Evolutionary conservation across 1,284 basidiomycete genomes (phyloP), one percentile per base, ranked within the genome.

Genomic region (Ganoderma lucidum): DNA sequence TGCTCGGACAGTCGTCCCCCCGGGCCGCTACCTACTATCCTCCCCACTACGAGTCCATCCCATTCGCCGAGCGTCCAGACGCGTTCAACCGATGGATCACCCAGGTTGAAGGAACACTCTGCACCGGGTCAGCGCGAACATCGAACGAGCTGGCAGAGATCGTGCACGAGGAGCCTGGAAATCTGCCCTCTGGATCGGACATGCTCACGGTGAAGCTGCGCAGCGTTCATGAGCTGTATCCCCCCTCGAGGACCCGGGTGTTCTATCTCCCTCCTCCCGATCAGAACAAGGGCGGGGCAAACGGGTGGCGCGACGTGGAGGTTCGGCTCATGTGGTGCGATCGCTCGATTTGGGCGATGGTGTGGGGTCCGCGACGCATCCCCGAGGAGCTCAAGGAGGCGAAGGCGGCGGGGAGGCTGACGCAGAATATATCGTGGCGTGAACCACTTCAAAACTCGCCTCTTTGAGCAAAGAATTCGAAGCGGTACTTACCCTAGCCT

Each of bases 11-110:
- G 35, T 35, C 51, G 32, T 39, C 45, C 10, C 62, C 62, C 23
- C 23, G 23, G 23, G 41, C 44, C 9, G 30, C 15, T 2, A 37
- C 32, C 9, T 39, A 35, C 32, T 35, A 53, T 41, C 48, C 62
- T n/a, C 37, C 51, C 32, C 32, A 53, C 44, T 32, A 63, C 32
- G 8, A 10, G 30, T 48, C 44, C 28, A 45, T 28, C n/a, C 61
- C 45, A 3, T 45, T 45, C 62, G 45, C 44, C 14, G 62, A 23
- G 30, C 61, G 44, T 8, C 12, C 12, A 9, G 32, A n/a, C 23
- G 30, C 15, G n/a, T 63, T 63, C 45, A 30, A 63, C 62, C 32
- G 3, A 8, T 63, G 62, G 62, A 19, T 48, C 9, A 51, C 62
- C 12, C 23, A 23, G 55, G 14, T 8, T 58, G 32, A n/a, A n/a